Base-by-base conservation (phyloP, 148 eudicot genomes). In the Chenopodium suecicum region DNA sequence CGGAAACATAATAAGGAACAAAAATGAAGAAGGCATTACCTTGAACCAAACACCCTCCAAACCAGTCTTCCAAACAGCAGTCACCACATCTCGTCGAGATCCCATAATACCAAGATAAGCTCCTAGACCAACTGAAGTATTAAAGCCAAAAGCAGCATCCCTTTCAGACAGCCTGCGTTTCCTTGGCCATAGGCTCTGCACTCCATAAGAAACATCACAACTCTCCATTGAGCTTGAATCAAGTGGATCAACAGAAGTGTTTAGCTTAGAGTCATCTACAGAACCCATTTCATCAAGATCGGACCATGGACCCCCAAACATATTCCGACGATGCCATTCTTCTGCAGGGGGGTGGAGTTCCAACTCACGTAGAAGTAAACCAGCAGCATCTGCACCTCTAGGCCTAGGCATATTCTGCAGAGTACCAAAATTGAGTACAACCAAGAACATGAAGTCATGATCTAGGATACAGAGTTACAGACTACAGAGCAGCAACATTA, bases 281-380 rank as follows among this genome's bases (percentile, higher is more conserved):
- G 83, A 88, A 71, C 87, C 84, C 79, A 85, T 79, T 74, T 91
- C 98, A 62, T 96, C 98, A 44, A 87, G 90, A 85, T 94, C 95
- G 70, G 94, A 96, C 99, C 99, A 96, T 29, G 99, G 95, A 54
- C 97, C 99, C 46, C 99, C 98, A 78, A 90, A 94, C 97, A 94
- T 94, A 79, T 94, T 94, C 37, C 95, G 84, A 81, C 96, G 87
- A 86, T 96, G 99, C 99, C 99, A 96, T 88, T 96, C 99, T 89
- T 96, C 99, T 75, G 99, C 98, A 47, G 99, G 98, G 65, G 99
- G 99, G 84, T 96, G 99, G 84, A 96, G 98, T 83, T 96, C 99
- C 78, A 96, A 86, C 87, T 96, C 99, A 22, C 99, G 92, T 64
- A 96, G 91, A 77, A 96, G 87, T 76, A 96, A 82, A 34, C 98